Conservation (phyloP, 1,284 basidiomycete species). For the Tilletia setariae region DNA sequence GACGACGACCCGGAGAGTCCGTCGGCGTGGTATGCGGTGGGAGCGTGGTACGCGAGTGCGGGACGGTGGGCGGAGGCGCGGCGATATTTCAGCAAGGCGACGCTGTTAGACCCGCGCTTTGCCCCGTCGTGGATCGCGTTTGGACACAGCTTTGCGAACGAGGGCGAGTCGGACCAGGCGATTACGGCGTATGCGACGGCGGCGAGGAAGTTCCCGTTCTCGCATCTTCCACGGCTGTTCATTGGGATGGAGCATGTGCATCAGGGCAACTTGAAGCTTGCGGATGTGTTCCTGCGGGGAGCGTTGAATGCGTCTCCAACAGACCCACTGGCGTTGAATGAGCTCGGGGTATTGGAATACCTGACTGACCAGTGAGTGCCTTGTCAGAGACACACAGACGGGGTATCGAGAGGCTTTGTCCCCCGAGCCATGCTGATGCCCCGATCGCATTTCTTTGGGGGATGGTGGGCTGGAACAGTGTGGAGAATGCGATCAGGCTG, state of each 20-base stretch:
- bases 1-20: slow-evolving; percentile 82
- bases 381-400: too few species aligned
- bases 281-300: slow-evolving; percentile 80
- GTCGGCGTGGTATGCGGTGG: slow-evolving; percentile 96
- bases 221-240: slow-evolving; percentile 88
- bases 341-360: slow-evolving; percentile 87
- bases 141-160: slow-evolving; percentile 91
- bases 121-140: slow-evolving; percentile 96
- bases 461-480: too few species aligned
- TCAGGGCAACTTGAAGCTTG: slow-evolving; percentile 75
- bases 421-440: not conserved
- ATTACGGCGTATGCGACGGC: slow-evolving; percentile 97
- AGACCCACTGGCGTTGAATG: slow-evolving; percentile 86
- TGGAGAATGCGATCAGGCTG: slow-evolving; percentile 64
- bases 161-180: slow-evolving; percentile 94
- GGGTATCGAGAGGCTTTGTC: too few species aligned
- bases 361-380: slow-evolving; percentile 72
- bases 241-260: slow-evolving; percentile 98
- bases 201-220: slow-evolving; percentile 85
- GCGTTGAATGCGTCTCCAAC: slow-evolving; percentile 73
- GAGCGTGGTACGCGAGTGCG: slow-evolving; percentile 87
- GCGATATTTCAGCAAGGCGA: slow-evolving; percentile 69
- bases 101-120: slow-evolving; percentile 92
- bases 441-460: not conserved
- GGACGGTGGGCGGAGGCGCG: slow-evolving; percentile 63